A percentile compares a stretch with the other conserved stretches of the same genome.
Evolutionary conservation across 768 basidiomycete genomes (phyloP).

Genomic region (Mycena latifolia): DNA sequence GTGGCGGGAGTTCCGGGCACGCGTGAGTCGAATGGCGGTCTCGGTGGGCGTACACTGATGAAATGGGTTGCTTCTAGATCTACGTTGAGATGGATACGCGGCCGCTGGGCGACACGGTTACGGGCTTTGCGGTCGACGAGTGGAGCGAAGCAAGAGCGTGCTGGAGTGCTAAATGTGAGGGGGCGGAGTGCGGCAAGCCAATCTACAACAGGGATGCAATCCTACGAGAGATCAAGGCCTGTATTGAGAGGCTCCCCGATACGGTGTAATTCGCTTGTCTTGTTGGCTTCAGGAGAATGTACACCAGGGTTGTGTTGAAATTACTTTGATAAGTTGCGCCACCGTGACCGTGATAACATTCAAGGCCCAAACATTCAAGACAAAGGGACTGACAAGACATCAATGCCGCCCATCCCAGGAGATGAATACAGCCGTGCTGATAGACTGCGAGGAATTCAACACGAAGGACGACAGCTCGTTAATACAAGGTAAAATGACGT

Average conservation of each 20-base stretch:
- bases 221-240: slow-evolving; percentile 17
- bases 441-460: neutral
- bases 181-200: slow-evolving; percentile 15
- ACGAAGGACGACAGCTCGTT: neutral
- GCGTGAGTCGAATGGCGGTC: slow-evolving; percentile 21
- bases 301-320: neutral
- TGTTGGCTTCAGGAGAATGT: neutral
- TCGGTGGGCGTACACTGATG: neutral
- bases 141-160: slow-evolving; percentile 60
- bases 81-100: slow-evolving; percentile 56
- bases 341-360: slow-evolving; percentile 12
- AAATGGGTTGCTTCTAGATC: slow-evolving; percentile 6
- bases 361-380: neutral
- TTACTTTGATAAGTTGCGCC: neutral
- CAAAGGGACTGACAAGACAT: neutral
- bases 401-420: neutral
- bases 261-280: slow-evolving; percentile 7
- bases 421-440: slow-evolving; percentile 25
- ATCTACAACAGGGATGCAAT: slow-evolving; percentile 22
- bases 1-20: slow-evolving; percentile 32
- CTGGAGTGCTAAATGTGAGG: slow-evolving; percentile 50
- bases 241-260: slow-evolving; percentile 22
- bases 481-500: neutral
- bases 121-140: slow-evolving; percentile 49
- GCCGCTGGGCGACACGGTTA: slow-evolving; percentile 59